Evolutionary conservation across 1,284 basidiomycete species (phyloP).

Genomic region (Phellinidium pouzarii): DNA sequence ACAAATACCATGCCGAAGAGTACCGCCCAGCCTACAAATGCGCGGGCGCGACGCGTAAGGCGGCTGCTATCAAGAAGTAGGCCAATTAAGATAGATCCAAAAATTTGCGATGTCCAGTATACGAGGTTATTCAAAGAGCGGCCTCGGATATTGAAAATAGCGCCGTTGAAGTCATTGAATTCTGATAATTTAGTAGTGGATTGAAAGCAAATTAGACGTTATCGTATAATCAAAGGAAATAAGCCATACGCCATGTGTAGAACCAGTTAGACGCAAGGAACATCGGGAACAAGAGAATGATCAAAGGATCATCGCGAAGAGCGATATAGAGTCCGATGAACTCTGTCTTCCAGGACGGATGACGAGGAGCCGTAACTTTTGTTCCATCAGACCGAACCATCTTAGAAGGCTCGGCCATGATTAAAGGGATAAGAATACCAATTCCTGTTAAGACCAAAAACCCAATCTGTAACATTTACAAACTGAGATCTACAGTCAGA

Average conservation of each 20-base stretch:
- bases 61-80: slow-evolving; percentile 22
- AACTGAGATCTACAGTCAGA: slow-evolving; percentile 5
- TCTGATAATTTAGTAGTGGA: slow-evolving; percentile 14
- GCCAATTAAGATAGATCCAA: slow-evolving; percentile 35
- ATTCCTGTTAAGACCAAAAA: slow-evolving; percentile 31
- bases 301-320: slow-evolving; percentile 30
- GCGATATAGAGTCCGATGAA: slow-evolving; percentile 30
- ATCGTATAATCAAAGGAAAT: not conserved
- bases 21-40: slow-evolving; percentile 55
- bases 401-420: slow-evolving; percentile 31
- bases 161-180: slow-evolving; percentile 36
- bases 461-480: slow-evolving; percentile 24
- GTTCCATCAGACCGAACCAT: slow-evolving; percentile 34
- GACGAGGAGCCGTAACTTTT: slow-evolving; percentile 24
- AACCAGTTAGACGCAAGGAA: slow-evolving; percentile 35
- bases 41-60: slow-evolving; percentile 47
- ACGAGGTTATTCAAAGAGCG: slow-evolving; percentile 33
- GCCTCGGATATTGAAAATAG: slow-evolving; percentile 34
- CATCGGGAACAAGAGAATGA: slow-evolving; percentile 34
- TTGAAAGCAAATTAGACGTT: not conserved
- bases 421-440: slow-evolving; percentile 28
- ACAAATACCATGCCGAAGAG: slow-evolving; percentile 55
- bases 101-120: slow-evolving; percentile 35
- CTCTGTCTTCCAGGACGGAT: slow-evolving; percentile 33
- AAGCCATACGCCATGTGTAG: slow-evolving; percentile 30